Conservation (phyloP, 1,139 yeast species). For the Pneumocystis oryctolagi region DNA sequence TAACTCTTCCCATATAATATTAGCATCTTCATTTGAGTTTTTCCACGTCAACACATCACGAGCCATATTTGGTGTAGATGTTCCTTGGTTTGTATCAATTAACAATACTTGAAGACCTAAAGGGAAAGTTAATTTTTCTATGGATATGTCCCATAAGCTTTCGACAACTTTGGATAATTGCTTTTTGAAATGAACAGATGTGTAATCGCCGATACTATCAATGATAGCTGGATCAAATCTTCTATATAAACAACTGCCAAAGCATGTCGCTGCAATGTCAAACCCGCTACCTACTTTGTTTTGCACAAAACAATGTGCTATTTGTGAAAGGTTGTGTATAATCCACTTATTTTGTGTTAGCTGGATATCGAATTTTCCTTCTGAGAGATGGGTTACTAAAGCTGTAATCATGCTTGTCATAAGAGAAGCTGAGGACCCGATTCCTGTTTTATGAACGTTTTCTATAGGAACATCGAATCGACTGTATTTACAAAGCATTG, state of each 20-base stretch:
- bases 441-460: slow-evolving; percentile 79
- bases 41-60: slow-evolving; percentile 63
- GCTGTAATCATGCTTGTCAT: slow-evolving; percentile 71
- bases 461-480: slow-evolving; percentile 48
- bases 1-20: slow-evolving; percentile 29
- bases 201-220: slow-evolving; percentile 10
- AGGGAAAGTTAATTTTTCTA: slow-evolving; percentile 48
- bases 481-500: slow-evolving; percentile 34
- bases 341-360: slow-evolving; percentile 15
- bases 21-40: slow-evolving; percentile 25
- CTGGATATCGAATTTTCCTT: slow-evolving; percentile 22
- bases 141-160: slow-evolving; percentile 42
- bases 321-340: slow-evolving; percentile 72
- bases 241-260: slow-evolving; percentile 69
- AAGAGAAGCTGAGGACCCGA: slow-evolving; percentile 91
- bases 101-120: slow-evolving; percentile 51
- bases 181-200: slow-evolving; percentile 8
- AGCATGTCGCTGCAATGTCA: slow-evolving; percentile 90
- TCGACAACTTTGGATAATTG: slow-evolving; percentile 5
- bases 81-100: slow-evolving; percentile 91
- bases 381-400: slow-evolving; percentile 33
- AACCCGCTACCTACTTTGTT: slow-evolving; percentile 93
- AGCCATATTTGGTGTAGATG: slow-evolving; percentile 86
- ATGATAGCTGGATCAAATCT: slow-evolving; percentile 36
- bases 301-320: slow-evolving; percentile 87